Conservation (phyloP, 148 eudicot genomes). For the Diospyros kaki region DNA sequence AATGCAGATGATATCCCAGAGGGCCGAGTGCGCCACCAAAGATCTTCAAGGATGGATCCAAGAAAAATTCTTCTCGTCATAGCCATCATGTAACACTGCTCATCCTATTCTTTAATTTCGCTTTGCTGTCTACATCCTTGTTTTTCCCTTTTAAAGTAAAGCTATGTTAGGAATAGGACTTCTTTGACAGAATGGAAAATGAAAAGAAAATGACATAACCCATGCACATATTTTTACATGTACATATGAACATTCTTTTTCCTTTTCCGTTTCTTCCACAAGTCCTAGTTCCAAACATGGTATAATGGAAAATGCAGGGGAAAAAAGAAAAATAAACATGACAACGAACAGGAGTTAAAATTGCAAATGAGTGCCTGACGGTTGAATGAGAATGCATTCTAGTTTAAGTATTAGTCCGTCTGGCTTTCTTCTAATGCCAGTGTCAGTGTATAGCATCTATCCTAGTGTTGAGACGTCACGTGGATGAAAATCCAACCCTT, state of each 20-base stretch:
- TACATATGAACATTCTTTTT: too few species aligned
- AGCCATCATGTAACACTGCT: slow-evolving; percentile 77
- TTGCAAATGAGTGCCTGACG: background rate
- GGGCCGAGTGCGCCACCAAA: slow-evolving; percentile 67
- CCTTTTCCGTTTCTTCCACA: too few species aligned
- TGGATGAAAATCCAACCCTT: too few species aligned
- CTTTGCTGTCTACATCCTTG: background rate
- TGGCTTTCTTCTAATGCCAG: background rate
- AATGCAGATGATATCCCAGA: slow-evolving; percentile 66
- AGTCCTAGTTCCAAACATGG: too few species aligned
- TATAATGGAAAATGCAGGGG: too few species aligned
- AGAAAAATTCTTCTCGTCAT: slow-evolving; percentile 86
- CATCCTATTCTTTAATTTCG: background rate
- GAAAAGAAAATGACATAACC: too few species aligned
- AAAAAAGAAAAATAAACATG: background rate
- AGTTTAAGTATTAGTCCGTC: background rate
- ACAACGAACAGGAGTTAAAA: background rate
- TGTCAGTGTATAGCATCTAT: background rate
- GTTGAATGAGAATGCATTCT: background rate
- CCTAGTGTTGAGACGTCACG: too few species aligned
- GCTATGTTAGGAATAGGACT: background rate
- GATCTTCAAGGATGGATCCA: slow-evolving; percentile 89
- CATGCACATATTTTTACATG: too few species aligned
- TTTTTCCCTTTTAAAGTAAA: background rate
- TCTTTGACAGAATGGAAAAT: too few species aligned